A percentile compares a stretch with the other conserved stretches of the same genome.
phyloP scores from a whole-genome alignment of 2,329 filamentous ascomycete genomes.

The Cercospora sesami region DNA sequence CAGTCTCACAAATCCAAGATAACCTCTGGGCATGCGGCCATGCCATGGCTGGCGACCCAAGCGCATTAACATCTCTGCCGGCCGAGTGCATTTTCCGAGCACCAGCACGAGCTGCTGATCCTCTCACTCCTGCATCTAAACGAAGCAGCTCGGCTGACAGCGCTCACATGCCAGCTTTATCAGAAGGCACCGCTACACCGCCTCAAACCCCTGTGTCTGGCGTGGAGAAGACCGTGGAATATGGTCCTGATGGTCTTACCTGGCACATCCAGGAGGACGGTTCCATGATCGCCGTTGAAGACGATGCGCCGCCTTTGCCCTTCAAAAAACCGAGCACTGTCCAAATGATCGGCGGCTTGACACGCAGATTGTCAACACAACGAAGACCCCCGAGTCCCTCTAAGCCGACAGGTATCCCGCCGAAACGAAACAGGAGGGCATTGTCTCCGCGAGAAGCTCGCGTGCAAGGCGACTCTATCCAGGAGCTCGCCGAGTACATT shows the following conservation, averaged over 20 bases:
- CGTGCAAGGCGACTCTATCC: slow-evolving; percentile 17
- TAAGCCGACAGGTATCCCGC: slow-evolving; percentile 5
- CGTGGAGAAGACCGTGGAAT: slow-evolving; percentile 8
- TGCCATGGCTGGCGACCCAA: not conserved
- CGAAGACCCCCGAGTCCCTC: slow-evolving; percentile 1
- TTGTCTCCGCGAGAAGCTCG: slow-evolving; percentile 23
- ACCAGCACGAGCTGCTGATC: slow-evolving; percentile 11
- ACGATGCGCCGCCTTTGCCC: not conserved
- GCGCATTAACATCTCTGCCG: slow-evolving; percentile 25
- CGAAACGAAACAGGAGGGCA: not conserved
- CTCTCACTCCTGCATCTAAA: slow-evolving; percentile 10
- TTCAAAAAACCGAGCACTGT: slow-evolving; percentile 5
- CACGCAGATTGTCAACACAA: slow-evolving; percentile 7
- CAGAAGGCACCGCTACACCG: slow-evolving; percentile 15
- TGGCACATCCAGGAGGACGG: slow-evolving; percentile 11
- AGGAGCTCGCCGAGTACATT: slow-evolving; percentile 22
- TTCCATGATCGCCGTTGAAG: slow-evolving; percentile 1
- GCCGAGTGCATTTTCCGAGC: slow-evolving; percentile 34
- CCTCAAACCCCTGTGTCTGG: slow-evolving; percentile 11
- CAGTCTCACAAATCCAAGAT: slow-evolving; percentile 15
- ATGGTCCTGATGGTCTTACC: slow-evolving; percentile 1
- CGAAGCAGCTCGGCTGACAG: slow-evolving; percentile 17
- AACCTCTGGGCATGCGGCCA: slow-evolving; percentile 18
- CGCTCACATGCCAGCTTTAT: slow-evolving; percentile 15
- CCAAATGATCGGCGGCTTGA: slow-evolving; percentile 6